These are phyloP conservation scores for Zostera marina DNA, from an alignment of 116 monocot genomes.

Conservation along the genomic window DNA sequence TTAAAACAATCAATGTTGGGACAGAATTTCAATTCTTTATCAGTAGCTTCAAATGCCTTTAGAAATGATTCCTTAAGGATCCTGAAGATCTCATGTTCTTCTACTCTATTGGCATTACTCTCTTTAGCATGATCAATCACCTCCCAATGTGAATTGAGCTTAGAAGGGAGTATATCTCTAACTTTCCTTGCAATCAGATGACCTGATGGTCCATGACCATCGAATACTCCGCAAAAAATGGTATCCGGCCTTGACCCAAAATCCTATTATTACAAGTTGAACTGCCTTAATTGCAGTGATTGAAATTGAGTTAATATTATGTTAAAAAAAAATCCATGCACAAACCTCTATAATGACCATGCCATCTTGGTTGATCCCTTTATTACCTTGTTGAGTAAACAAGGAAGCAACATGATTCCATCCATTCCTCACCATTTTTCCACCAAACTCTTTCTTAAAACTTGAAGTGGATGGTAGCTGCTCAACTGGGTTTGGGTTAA, in stretches of 20 bases:
- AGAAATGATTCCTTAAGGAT: slow-evolving; percentile 43
- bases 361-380: slow-evolving; percentile 64
- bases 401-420: slow-evolving; percentile 22
- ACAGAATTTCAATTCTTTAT: slow-evolving; percentile 63
- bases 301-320: too few species aligned
- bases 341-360: slow-evolving; percentile 68
- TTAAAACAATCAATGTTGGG: slow-evolving; percentile 54
- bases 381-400: slow-evolving; percentile 64
- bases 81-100: slow-evolving; percentile 30
- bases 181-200: too few species aligned
- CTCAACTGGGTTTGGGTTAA: slow-evolving; percentile 7
- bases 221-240: too few species aligned
- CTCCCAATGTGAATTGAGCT: too few species aligned
- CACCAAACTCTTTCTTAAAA: slow-evolving; percentile 24
- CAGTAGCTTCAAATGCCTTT: slow-evolving; percentile 61
- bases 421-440: slow-evolving; percentile 34
- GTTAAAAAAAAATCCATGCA: too few species aligned
- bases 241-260: too few species aligned
- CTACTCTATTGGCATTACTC: too few species aligned
- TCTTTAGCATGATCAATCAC: too few species aligned
- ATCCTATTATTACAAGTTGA: too few species aligned
- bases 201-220: too few species aligned
- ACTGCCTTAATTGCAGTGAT: too few species aligned
- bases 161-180: too few species aligned
- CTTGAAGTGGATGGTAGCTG: slow-evolving; percentile 2